These are phyloP conservation scores for Scheffersomyces ergatensis DNA, from an alignment of 805 yeast species.

Conservation along the genomic window DNA sequence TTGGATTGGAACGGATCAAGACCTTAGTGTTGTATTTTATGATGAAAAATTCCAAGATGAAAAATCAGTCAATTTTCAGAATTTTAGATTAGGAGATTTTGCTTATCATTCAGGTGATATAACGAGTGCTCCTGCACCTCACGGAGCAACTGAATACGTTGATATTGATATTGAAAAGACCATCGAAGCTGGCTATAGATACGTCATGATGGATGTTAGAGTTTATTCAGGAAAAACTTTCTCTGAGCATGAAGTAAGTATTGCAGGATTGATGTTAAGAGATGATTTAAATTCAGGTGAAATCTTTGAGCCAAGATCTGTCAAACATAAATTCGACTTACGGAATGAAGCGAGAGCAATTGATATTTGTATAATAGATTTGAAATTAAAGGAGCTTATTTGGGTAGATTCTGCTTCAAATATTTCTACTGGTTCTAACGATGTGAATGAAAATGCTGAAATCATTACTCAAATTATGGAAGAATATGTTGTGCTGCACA, in stretches of 20 bases:
- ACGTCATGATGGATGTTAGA: slow-evolving; percentile 5
- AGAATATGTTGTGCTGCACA: slow-evolving; percentile 1
- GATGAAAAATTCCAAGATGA: slow-evolving; percentile 1
- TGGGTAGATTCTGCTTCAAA: slow-evolving; percentile 6
- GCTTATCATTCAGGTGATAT: slow-evolving; percentile 10
- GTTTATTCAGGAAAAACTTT: slow-evolving; percentile 5
- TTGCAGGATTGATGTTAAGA: slow-evolving; percentile 9
- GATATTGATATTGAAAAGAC: slow-evolving; percentile 6
- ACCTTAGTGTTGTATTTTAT: slow-evolving; percentile 3
- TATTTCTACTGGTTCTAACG: neutral
- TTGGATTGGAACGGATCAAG: slow-evolving; percentile 9
- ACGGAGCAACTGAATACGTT: slow-evolving; percentile 9
- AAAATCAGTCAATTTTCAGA: neutral
- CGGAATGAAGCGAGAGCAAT: neutral
- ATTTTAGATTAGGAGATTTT: slow-evolving; percentile 2
- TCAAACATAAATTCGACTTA: slow-evolving; percentile 6
- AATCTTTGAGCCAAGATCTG: slow-evolving; percentile 8
- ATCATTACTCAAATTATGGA: neutral
- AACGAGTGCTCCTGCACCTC: slow-evolving; percentile 5
- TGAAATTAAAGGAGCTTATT: slow-evolving; percentile 2
- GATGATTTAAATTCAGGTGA: slow-evolving; percentile 4
- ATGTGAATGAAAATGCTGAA: neutral
- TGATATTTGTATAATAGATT: slow-evolving; percentile 5
- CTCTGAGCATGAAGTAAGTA: slow-evolving; percentile 5
- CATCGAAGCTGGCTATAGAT: slow-evolving; percentile 4